Conservation (phyloP, 2,329 filamentous ascomycete species). For the Colletotrichum sublineola region DNA sequence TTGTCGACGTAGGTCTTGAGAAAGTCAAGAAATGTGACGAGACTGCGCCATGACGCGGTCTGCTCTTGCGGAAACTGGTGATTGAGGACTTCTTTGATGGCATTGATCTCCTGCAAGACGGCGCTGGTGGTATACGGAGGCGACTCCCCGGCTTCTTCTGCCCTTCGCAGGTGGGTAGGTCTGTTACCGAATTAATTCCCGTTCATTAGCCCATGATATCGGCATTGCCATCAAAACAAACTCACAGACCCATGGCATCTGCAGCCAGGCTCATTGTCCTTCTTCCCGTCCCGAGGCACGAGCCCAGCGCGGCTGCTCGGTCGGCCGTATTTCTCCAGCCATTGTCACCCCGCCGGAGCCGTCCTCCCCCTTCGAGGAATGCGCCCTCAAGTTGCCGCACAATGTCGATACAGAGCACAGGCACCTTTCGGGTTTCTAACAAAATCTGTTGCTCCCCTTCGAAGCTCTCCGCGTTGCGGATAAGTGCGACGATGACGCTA, state of each 20-base stretch:
- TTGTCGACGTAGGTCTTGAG: conserved; percentile 23
- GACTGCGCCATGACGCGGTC: background rate
- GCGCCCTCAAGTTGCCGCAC: background rate
- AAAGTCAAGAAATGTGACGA: conserved; percentile 10
- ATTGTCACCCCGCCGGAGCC: background rate
- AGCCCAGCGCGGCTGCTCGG: background rate
- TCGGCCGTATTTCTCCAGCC: background rate
- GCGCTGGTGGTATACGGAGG: conserved; percentile 34
- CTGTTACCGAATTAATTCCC: conserved; percentile 1
- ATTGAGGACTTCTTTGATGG: conserved; percentile 14
- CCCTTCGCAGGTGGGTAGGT: conserved; percentile 4
- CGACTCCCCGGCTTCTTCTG: conserved; percentile 31
- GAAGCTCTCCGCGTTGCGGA: conserved; percentile 1
- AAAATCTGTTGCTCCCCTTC: background rate
- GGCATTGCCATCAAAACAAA: background rate
- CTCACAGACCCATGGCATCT: conserved; percentile 30
- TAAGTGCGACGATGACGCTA: background rate
- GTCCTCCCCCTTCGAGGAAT: background rate
- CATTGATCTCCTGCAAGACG: conserved; percentile 28
- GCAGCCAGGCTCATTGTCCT: conserved; percentile 17
- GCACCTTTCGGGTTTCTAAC: conserved; percentile 3
- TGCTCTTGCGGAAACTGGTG: background rate
- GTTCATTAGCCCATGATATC: no score
- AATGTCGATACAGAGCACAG: conserved; percentile 9
- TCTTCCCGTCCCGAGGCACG: background rate